phyloP scores from a whole-genome alignment of 768 basidiomycete species.

The Trametes cinnabarina region DNA sequence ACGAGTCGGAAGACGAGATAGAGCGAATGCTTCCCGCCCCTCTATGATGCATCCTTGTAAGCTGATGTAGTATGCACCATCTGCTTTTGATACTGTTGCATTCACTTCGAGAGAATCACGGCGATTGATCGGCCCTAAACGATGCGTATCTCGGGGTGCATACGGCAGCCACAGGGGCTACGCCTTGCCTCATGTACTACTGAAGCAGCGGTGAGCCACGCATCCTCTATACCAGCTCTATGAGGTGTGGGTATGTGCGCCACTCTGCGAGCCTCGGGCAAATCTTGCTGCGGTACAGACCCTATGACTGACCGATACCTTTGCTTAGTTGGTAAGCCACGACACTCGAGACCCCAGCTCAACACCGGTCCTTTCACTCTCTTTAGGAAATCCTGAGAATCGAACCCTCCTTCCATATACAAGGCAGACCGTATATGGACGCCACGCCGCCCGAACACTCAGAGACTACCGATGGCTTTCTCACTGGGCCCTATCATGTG shows the following conservation, averaged over 20 bases:
- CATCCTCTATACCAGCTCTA: too few species aligned
- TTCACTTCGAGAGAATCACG: too few species aligned
- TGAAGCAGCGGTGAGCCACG: too few species aligned
- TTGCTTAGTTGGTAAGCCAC: background rate
- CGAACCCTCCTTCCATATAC: background rate
- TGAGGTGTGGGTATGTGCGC: too few species aligned
- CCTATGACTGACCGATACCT: background rate
- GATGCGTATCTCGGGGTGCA: too few species aligned
- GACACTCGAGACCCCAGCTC: background rate
- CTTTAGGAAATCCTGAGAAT: background rate
- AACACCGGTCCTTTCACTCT: background rate
- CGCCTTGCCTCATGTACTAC: too few species aligned
- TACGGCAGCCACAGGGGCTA: too few species aligned
- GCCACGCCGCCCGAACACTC: background rate
- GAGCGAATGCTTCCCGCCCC: slow-evolving; percentile 29
- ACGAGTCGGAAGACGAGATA: slow-evolving; percentile 44
- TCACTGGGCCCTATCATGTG: background rate
- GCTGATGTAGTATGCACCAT: too few species aligned
- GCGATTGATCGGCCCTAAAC: too few species aligned
- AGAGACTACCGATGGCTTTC: background rate
- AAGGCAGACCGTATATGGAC: background rate
- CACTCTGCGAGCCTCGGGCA: too few species aligned
- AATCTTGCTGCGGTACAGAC: background rate
- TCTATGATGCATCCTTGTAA: background rate
- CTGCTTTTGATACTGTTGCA: too few species aligned